A percentile compares a stretch with the other conserved stretches of the same genome.
phyloP scores from a whole-genome alignment of 1,284 basidiomycete genomes.

The Rhodofomes roseus region DNA sequence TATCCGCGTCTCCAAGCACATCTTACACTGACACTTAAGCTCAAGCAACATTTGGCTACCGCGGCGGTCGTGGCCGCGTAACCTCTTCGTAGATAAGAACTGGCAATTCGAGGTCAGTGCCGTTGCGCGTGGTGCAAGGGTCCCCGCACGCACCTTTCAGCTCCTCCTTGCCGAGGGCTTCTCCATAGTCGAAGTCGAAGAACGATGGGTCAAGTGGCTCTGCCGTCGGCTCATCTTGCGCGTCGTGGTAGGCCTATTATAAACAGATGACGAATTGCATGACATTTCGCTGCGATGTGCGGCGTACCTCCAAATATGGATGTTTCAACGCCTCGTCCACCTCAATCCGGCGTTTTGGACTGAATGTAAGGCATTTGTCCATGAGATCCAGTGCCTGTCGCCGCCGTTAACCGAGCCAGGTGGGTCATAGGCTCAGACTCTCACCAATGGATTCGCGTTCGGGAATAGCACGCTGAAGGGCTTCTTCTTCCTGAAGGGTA shows the following conservation, averaged over 20 bases:
- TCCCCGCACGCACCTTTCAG: slow-evolving; percentile 56
- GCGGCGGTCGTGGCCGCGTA: slow-evolving; percentile 24
- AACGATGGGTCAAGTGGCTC: slow-evolving; percentile 80
- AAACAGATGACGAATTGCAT: slow-evolving; percentile 3
- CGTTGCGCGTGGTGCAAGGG: not conserved
- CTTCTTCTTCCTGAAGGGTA: slow-evolving; percentile 88
- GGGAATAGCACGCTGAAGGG: slow-evolving; percentile 76
- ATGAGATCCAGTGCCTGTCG: slow-evolving; percentile 80
- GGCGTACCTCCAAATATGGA: slow-evolving; percentile 75
- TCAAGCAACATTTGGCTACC: not conserved
- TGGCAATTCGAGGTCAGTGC: slow-evolving; percentile 17
- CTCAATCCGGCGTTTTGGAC: slow-evolving; percentile 86
- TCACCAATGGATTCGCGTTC: slow-evolving; percentile 74
- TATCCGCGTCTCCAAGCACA: slow-evolving; percentile 2
- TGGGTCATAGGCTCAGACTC: slow-evolving; percentile 8
- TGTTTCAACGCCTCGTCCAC: slow-evolving; percentile 89
- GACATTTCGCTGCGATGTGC: not conserved
- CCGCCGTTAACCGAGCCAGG: not conserved
- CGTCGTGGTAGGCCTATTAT: slow-evolving; percentile 81
- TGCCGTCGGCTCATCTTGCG: slow-evolving; percentile 82
- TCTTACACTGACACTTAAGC: not conserved
- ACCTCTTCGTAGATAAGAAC: slow-evolving; percentile 63
- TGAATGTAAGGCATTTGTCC: slow-evolving; percentile 89
- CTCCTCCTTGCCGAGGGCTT: slow-evolving; percentile 62
- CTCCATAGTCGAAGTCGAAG: slow-evolving; percentile 85